Base-by-base conservation (phyloP, 2,329 filamentous ascomycete species). In the Sclerotinia minor region DNA sequence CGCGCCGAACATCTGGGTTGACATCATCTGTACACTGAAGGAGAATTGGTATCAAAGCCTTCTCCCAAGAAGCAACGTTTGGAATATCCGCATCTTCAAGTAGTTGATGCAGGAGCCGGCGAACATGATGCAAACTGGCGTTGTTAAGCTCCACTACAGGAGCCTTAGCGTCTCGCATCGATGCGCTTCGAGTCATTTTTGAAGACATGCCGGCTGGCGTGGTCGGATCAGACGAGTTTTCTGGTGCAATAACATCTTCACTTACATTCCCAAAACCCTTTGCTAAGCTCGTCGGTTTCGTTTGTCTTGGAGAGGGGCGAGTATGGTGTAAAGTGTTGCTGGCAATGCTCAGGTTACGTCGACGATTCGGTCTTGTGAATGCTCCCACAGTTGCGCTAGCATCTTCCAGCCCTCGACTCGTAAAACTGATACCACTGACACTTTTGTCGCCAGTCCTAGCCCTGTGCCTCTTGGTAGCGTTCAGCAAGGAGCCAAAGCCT, bases 11-110 rank as follows among this genome's bases (percentile, higher is more conserved):
- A 77, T 98, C 92, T 1, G 95, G 95, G 71, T 96, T 91, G 4
- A 99, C 94, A 76, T 98, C 95, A 72, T 97, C 93, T 0, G 94
- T 96, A 71, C 94, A 95, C 73, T 91, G 91, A 29, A 97, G 83
- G 26, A 99, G 83, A 64, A 99, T 96, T 0, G 95, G 95, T 63
- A 97, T 85, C 17, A 99, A 82, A 0, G 94, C 92, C 72, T 89
- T 94, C 76, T 97, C 92, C 95, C 95, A 99, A 38, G 89, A 89
- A 2, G 85, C 81, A 0, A 87, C 83, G 73, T 92, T 90, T 17
- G 90, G 85, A 32, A 99, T 87, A 3, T 85, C 83, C 2, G 87
- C 86, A 77, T 97, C 94, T 69, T 89, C 83, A 1, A 99, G 80
- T 47, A 98, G 84, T 77, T 99, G 95, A 52, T 87, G 87, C 21